These are phyloP conservation scores for Colletotrichum eleusines DNA, from an alignment of 2,329 filamentous ascomycete genomes.

Conservation along the genomic window DNA sequence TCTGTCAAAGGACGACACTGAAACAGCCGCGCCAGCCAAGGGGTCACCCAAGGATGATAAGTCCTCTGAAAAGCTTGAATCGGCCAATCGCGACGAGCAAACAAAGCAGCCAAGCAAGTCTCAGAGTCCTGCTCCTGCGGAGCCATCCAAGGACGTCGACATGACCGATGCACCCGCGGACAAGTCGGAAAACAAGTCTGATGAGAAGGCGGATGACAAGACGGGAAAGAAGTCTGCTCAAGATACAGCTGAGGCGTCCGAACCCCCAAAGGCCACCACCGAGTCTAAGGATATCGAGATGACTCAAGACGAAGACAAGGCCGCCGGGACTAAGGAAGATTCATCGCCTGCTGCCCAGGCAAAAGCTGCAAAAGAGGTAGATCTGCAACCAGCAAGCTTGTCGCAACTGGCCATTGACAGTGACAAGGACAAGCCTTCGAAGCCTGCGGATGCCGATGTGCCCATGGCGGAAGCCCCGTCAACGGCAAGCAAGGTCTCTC, in stretches of 20 bases:
- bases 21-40: conserved; percentile 18
- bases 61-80: conserved; percentile 8
- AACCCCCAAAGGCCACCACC: conserved; percentile 34
- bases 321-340: conserved; percentile 21
- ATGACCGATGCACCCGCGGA: conserved; percentile 44
- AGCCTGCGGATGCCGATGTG: conserved; percentile 52
- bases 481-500: conserved; percentile 70
- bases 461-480: conserved; percentile 67
- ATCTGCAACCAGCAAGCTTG: conserved; percentile 52
- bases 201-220: conserved; percentile 5
- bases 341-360: conserved; percentile 15
- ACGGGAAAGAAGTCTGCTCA: conserved; percentile 5
- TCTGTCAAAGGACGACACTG: conserved; percentile 11
- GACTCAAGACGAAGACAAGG: conserved; percentile 29
- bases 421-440: conserved; percentile 46
- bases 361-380: conserved; percentile 49
- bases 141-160: conserved; percentile 44
- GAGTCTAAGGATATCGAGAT: conserved; percentile 39
- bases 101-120: conserved; percentile 16
- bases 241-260: conserved; percentile 30
- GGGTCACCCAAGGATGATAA: conserved; percentile 18
- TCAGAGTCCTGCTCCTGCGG: neutral
- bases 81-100: conserved; percentile 24
- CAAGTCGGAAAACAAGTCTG: conserved; percentile 7
- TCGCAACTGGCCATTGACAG: conserved; percentile 55